Base-by-base conservation (phyloP, 2,329 filamentous ascomycete species). In the Chrysoporthe austroafricana region DNA sequence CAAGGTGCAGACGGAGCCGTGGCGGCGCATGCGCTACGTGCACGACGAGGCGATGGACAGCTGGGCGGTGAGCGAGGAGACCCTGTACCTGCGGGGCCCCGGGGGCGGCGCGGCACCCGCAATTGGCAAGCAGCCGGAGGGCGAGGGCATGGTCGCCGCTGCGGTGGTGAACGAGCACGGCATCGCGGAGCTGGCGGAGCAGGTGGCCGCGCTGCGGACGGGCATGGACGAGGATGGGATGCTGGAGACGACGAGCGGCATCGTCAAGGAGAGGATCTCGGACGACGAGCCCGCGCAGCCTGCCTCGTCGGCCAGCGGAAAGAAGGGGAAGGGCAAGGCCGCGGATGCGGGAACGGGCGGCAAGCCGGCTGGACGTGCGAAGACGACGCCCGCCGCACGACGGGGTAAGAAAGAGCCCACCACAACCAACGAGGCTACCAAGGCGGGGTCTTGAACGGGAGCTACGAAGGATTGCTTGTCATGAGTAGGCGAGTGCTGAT, bases 1-100 rank as follows among this genome's bases (percentile, higher is more conserved):
- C 73, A 81, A 85, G 57, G 93, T 96, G 56, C 92, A 96, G 80
- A 86, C 89, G 63, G 95, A 99, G 77, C 82, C 85, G 66, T 99
- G 96, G 96, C 86, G 88, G 71, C 87, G 85, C 70, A 86, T 97
- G 77, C 84, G 88, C 70, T 97, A 94, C 82, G 85, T 91, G 63
- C 92, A 97, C 76, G 93, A 96, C 77, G 91, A 96, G 74, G 88
- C 89, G 66, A 85, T 89, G 70, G 86, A 88, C 67, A 90, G 93
- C 3, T 97, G 92, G 88, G 85, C 88, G 42, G 85, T 89, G 43
- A 97, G 94, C 77, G 85, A 90, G 67, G 87, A 91, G 72, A 90
- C 88, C 70, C 86, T 97, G 71, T 90, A 92, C 71, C 82, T 60
- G 57, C 39, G 39, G n/a, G 57, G 14, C 7, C 32, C 39, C 8